Percentiles rank a stretch among this genome's conserved stretches.
These are phyloP conservation scores for Cordyceps cicadae DNA, from an alignment of 2,329 filamentous ascomycete species.

Conservation along the genomic window DNA sequence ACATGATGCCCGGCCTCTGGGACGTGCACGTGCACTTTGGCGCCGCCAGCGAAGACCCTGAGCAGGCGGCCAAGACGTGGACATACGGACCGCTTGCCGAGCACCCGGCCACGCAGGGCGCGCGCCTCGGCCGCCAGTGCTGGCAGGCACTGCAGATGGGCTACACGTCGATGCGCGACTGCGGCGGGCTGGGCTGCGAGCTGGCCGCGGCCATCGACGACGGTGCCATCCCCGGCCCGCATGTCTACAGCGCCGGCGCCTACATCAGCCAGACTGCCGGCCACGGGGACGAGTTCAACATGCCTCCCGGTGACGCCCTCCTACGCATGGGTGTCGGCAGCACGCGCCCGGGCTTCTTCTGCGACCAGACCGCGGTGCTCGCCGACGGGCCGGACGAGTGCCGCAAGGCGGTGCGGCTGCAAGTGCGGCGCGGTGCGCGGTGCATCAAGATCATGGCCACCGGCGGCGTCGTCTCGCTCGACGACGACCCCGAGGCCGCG, in stretches of 20 bases:
- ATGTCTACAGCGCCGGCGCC: constrained; percentile 38
- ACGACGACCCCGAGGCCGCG: constrained; percentile 30
- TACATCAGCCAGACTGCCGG: constrained; percentile 41
- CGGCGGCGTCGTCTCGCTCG: constrained; percentile 31
- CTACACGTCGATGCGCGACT: constrained; percentile 42
- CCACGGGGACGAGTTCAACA: constrained; percentile 33
- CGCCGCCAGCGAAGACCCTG: constrained; percentile 22
- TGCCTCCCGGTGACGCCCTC: constrained; percentile 27
- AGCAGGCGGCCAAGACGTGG: constrained; percentile 17
- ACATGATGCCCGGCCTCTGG: constrained; percentile 45
- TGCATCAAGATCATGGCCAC: constrained; percentile 34
- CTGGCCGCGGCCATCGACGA: constrained; percentile 34
- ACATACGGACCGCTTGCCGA: constrained; percentile 19
- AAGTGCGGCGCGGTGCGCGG: constrained; percentile 32
- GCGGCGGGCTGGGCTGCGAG: constrained; percentile 39
- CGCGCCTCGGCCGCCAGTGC: constrained; percentile 31
- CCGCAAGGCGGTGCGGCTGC: constrained; percentile 29
- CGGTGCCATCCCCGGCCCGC: constrained; percentile 37
- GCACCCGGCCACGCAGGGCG: constrained; percentile 26
- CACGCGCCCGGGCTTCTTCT: constrained; percentile 23
- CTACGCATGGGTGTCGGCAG: constrained; percentile 25
- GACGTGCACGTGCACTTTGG: constrained; percentile 43
- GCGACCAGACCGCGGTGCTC: constrained; percentile 19
- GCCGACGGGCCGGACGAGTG: constrained; percentile 34
- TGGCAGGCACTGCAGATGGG: constrained; percentile 34